Evolutionary conservation across 2,329 filamentous ascomycete species (phyloP).

Genomic region (Fusarium heterosporum): DNA sequence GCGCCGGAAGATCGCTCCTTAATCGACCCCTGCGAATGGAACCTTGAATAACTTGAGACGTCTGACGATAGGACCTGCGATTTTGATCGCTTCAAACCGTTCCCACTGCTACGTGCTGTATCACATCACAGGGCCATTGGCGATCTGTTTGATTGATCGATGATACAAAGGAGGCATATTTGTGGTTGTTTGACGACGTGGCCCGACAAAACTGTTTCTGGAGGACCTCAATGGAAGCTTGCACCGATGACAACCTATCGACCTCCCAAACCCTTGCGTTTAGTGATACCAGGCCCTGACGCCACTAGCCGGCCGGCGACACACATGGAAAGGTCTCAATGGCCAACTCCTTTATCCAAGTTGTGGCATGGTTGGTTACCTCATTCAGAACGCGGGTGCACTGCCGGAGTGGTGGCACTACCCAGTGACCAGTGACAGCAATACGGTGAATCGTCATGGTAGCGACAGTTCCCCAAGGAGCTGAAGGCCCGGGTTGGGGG

Average conservation of each 20-base stretch:
- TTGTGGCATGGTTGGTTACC: constrained; percentile 18
- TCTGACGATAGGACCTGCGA: constrained; percentile 19
- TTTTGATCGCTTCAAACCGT: constrained; percentile 2
- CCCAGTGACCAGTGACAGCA: constrained; percentile 8
- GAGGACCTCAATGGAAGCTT: constrained; percentile 13
- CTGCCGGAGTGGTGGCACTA: constrained; percentile 16
- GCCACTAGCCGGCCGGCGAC: constrained; percentile 13
- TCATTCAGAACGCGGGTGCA: constrained; percentile 26
- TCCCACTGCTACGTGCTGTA: constrained; percentile 3
- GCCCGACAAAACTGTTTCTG: constrained; percentile 5
- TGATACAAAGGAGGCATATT: constrained; percentile 21
- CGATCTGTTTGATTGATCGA: constrained; percentile 19
- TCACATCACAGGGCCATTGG: constrained; percentile 1
- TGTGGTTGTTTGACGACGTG: constrained; percentile 12
- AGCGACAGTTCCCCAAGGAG: constrained; percentile 28
- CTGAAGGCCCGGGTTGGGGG: constrained; percentile 33
- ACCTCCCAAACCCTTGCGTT: constrained; percentile 13
- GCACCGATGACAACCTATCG: constrained; percentile 7
- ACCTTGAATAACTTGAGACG: constrained; percentile 20
- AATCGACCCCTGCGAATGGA: constrained; percentile 21
- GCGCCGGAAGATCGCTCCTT: constrained; percentile 17
- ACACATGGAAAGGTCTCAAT: constrained; percentile 36
- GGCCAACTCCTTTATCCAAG: constrained; percentile 10
- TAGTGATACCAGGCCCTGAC: constrained; percentile 14
- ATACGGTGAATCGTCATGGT: constrained; percentile 8